A percentile compares a stretch with the other conserved stretches of the same genome.
Evolutionary conservation across 2,329 filamentous ascomycete species (phyloP).

Genomic region (Verticillium longisporum): DNA sequence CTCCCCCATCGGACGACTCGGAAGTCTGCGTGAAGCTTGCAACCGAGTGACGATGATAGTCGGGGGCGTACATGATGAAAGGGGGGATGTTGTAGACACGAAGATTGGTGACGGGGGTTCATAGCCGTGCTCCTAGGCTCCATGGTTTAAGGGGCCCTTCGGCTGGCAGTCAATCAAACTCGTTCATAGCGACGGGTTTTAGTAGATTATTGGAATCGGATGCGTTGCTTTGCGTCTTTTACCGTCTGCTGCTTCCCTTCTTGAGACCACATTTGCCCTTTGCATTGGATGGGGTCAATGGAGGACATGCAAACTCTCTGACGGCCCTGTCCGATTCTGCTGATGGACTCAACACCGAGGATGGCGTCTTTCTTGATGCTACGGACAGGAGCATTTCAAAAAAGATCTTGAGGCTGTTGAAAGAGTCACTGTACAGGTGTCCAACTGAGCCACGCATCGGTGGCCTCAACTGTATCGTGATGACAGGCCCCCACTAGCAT

Average conservation of each 20-base stretch:
- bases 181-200: conserved; percentile 4
- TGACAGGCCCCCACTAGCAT: background rate
- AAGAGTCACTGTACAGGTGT: background rate
- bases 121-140: background rate
- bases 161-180: conserved; percentile 1
- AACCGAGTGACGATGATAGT: background rate
- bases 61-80: background rate
- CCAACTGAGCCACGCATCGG: background rate
- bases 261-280: too few relatives aligned
- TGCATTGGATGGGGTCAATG: too few relatives aligned
- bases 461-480: background rate
- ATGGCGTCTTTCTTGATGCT: too few relatives aligned
- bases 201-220: background rate
- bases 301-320: too few relatives aligned
- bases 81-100: background rate
- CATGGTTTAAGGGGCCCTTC: background rate
- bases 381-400: too few relatives aligned
- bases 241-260: background rate
- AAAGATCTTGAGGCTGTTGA: background rate
- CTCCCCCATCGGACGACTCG: background rate
- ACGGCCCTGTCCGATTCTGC: too few relatives aligned
- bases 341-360: too few relatives aligned
- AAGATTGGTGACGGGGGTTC: background rate
- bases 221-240: conserved; percentile 1
- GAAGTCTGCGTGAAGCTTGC: conserved; percentile 2